Base-by-base conservation (phyloP, 805 yeast genomes). In the Lachancea mirantina region DNA sequence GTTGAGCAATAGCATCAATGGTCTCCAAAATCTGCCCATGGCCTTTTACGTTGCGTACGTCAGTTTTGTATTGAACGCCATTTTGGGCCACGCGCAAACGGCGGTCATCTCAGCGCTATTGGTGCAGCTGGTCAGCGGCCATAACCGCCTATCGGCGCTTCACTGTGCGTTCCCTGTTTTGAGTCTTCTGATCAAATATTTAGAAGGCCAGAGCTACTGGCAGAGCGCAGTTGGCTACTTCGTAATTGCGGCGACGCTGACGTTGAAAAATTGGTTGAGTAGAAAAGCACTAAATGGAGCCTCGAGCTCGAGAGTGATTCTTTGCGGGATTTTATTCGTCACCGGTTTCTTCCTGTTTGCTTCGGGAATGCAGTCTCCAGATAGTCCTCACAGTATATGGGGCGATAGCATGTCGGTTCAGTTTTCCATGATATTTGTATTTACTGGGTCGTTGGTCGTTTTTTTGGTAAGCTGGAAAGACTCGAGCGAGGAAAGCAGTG, bases 361-460 rank as follows among this genome's bases (percentile, higher is more conserved):
- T 14, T 19, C 32, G 23, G 23, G 30, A 11, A 14, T 20, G 6
- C 26, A 33, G 15, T 32, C 28, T 11, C 19, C 23, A 8, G 25
- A 15, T 4, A 9, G 17, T 3, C 8, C 23, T 17, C 32, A 32
- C 6, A 9, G 19, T 9, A 19, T 23, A 16, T 15, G 14, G 4
- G 30, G 30, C 16, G 30, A 40, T 9, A 29, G 31, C 8, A 19
- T 36, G 14, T 14, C 22, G 16, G 31, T 36, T 3, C 57, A 55
- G 31, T 34, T 39, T 8, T 41, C 50, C 14, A 57, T 57, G 59
- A 35, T 51, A 4, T 47, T 57, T 34, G 54, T 57, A 8, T 54
- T 46, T 24, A 22, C 46, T 21, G 62, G 61, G 11, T 54, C 58
- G 38, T 19, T 52, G 19, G 27, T 39, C 2, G 42, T 57, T 9